Conservation (phyloP, 2,329 filamentous ascomycete genomes). For the Basipetospora sp. region DNA sequence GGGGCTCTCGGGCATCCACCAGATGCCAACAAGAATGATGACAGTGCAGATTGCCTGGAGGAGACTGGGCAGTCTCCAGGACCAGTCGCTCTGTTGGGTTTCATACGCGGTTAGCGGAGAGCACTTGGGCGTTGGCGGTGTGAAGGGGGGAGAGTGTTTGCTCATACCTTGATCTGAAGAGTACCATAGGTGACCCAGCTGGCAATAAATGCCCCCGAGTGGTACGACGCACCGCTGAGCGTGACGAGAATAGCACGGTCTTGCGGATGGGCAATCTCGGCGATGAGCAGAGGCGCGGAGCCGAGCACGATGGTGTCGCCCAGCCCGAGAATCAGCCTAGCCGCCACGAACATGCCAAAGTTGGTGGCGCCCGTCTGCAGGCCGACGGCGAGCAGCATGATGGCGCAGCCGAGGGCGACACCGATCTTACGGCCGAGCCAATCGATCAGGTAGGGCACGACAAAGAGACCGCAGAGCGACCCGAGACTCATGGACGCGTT, state of each 20-base stretch:
- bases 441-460: constrained; percentile 22
- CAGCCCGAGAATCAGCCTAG: constrained; percentile 20
- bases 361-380: constrained; percentile 14
- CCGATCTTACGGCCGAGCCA: constrained; percentile 22
- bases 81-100: constrained; percentile 10
- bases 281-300: constrained; percentile 19
- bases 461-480: constrained; percentile 18
- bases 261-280: constrained; percentile 21
- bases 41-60: constrained; percentile 16
- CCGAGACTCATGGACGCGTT: constrained; percentile 21
- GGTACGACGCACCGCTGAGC: constrained; percentile 12
- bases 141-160: too few species aligned
- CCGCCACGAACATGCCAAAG: constrained; percentile 19
- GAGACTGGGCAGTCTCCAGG: constrained; percentile 15
- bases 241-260: constrained; percentile 19
- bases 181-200: constrained; percentile 17
- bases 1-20: constrained; percentile 39
- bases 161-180: constrained; percentile 10
- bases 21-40: constrained; percentile 11
- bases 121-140: too few species aligned
- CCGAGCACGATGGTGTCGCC: constrained; percentile 16
- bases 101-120: too few species aligned
- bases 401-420: constrained; percentile 12
- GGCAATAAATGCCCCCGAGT: constrained; percentile 15
- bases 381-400: constrained; percentile 9